These are phyloP conservation scores for Leccinum truebloodii DNA, from an alignment of 768 basidiomycete genomes.

Conservation along the genomic window DNA sequence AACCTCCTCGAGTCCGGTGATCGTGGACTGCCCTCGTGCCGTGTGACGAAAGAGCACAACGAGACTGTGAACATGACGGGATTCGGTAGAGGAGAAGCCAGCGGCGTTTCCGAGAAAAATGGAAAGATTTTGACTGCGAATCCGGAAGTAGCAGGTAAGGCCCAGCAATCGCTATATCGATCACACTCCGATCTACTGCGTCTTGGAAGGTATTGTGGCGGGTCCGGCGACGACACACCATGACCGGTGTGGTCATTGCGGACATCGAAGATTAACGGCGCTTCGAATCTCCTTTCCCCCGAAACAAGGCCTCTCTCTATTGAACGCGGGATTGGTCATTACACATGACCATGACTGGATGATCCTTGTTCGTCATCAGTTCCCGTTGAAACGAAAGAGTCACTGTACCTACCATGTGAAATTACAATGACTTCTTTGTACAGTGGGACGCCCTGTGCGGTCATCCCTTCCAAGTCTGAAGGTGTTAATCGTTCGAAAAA, in stretches of 20 bases:
- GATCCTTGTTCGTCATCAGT: neutral
- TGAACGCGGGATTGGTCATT: slow-evolving; percentile 10
- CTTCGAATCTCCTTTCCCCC: slow-evolving; percentile 8
- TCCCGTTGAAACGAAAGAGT: slow-evolving; percentile 9
- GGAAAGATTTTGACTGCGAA: slow-evolving; percentile 28
- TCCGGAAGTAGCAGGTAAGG: slow-evolving; percentile 29
- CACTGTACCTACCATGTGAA: neutral
- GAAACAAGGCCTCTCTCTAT: slow-evolving; percentile 10
- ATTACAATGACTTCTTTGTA: slow-evolving; percentile 7
- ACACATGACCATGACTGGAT: neutral
- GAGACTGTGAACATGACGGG: slow-evolving; percentile 2
- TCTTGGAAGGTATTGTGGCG: slow-evolving; percentile 30
- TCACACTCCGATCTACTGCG: slow-evolving; percentile 28
- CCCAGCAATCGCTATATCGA: slow-evolving; percentile 26
- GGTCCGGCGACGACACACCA: slow-evolving; percentile 24
- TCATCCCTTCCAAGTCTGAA: slow-evolving; percentile 4
- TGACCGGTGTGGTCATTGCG: slow-evolving; percentile 28
- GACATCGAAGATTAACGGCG: slow-evolving; percentile 24
- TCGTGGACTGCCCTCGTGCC: slow-evolving; percentile 8
- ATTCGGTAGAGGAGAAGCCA: slow-evolving; percentile 15
- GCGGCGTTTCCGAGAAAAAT: slow-evolving; percentile 27
- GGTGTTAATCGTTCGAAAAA: neutral
- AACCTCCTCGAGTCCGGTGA: neutral
- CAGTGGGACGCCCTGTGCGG: neutral
- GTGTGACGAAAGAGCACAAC: neutral